These are phyloP conservation scores for Gonapodya sp. DNA, from an alignment of 192 early-diverging fungal genomes.

Conservation along the genomic window DNA sequence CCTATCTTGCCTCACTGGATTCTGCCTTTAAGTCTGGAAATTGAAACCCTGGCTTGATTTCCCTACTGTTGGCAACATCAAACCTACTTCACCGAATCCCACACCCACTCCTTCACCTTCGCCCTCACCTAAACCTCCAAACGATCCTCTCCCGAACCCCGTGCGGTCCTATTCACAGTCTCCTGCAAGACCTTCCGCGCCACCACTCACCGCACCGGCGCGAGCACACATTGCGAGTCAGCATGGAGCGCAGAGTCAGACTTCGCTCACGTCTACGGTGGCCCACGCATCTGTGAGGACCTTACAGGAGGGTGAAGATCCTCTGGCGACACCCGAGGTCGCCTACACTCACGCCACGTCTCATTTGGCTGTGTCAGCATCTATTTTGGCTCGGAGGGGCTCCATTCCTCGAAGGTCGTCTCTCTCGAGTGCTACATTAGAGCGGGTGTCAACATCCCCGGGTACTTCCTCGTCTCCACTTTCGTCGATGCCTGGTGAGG, in stretches of 20 bases:
- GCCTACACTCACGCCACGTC: background rate
- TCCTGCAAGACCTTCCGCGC: background rate
- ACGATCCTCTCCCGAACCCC: background rate
- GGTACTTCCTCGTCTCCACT: background rate
- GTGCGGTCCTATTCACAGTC: background rate
- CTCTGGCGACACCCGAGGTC: background rate
- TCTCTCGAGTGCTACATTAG: background rate
- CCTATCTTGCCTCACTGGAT: too few species aligned
- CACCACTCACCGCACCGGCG: background rate
- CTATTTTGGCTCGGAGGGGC: too few species aligned
- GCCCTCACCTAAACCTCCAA: background rate
- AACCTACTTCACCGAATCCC: background rate
- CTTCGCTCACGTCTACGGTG: too few species aligned
- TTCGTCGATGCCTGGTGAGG: background rate
- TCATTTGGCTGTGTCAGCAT: background rate
- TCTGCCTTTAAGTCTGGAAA: slow-evolving; percentile 15
- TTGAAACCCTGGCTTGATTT: background rate
- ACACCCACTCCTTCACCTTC: background rate
- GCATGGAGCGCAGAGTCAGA: too few species aligned
- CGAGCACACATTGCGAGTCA: background rate
- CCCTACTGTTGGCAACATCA: background rate
- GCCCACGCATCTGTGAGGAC: too few species aligned
- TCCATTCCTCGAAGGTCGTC: background rate
- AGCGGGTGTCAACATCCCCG: background rate
- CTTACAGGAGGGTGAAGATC: slow-evolving; percentile 10